A percentile compares a stretch with the other conserved stretches of the same genome.
Evolutionary conservation across 371 early-diverging fungal species (phyloP).

Genomic region (Ordospora colligata): DNA sequence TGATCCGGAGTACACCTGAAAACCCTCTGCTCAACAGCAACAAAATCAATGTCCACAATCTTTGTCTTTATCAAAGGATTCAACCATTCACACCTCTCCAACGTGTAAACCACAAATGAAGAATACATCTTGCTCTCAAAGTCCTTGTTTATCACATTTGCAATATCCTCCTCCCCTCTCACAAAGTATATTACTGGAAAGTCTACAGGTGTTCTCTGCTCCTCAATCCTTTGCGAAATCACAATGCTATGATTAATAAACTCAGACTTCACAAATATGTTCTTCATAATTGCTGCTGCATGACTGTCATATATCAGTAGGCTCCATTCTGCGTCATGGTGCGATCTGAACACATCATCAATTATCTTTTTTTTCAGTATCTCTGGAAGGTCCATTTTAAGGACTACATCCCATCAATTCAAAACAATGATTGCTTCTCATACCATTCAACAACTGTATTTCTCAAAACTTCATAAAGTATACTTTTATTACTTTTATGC

Average conservation of each 20-base stretch:
- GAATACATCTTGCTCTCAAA: slow-evolving; percentile 44
- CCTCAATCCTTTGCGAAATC: slow-evolving; percentile 42
- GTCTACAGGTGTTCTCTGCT: slow-evolving; percentile 38
- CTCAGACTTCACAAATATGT: slow-evolving; percentile 56
- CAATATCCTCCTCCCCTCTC: not conserved
- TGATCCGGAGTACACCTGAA: slow-evolving; percentile 1
- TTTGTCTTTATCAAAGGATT: slow-evolving; percentile 30
- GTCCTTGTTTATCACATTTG: slow-evolving; percentile 54
- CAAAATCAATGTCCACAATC: slow-evolving; percentile 12
- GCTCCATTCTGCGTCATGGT: slow-evolving; percentile 47
- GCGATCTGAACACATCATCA: slow-evolving; percentile 39
- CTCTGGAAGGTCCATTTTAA: slow-evolving; percentile 53
- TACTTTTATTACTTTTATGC: not conserved
- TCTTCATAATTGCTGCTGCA: slow-evolving; percentile 51
- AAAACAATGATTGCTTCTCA: not conserved
- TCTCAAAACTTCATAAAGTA: not conserved
- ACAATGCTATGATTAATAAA: slow-evolving; percentile 55
- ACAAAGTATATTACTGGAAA: slow-evolving; percentile 60
- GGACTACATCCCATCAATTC: not conserved
- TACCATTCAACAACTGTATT: not conserved
- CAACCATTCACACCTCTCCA: not conserved
- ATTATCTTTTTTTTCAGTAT: slow-evolving; percentile 51
- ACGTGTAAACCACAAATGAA: slow-evolving; percentile 26
- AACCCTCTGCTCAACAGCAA: slow-evolving; percentile 38
- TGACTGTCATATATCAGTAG: slow-evolving; percentile 55